Conservation (phyloP, 2,329 filamentous ascomycete species). For the Fulvia fulva region DNA sequence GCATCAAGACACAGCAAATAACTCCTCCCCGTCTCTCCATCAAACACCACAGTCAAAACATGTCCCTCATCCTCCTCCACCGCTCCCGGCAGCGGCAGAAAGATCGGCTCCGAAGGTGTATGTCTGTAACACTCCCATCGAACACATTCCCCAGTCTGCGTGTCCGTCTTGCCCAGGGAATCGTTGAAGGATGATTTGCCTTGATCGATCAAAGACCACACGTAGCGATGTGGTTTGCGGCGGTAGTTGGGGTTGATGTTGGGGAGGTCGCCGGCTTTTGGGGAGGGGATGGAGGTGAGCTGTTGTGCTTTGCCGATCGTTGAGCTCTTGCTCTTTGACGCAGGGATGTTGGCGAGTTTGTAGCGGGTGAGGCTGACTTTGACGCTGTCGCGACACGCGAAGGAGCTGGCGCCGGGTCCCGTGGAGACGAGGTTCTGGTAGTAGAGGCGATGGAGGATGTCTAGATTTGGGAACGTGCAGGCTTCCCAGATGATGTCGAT, state of each 20-base stretch:
- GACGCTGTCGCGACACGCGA: neutral
- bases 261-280: slow-evolving; percentile 55
- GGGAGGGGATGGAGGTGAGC: slow-evolving; percentile 11
- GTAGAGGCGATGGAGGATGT: slow-evolving; percentile 65
- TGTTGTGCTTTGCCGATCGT: slow-evolving; percentile 41
- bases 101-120: slow-evolving; percentile 67
- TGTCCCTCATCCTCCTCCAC: slow-evolving; percentile 60
- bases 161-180: slow-evolving; percentile 62
- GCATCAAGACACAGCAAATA: slow-evolving; percentile 66
- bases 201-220: slow-evolving; percentile 56
- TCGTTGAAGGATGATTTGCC: slow-evolving; percentile 61
- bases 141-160: slow-evolving; percentile 47
- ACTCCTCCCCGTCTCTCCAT: slow-evolving; percentile 56
- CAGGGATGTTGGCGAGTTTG: slow-evolving; percentile 2
- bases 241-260: slow-evolving; percentile 59
- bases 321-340: neutral
- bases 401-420: slow-evolving; percentile 35
- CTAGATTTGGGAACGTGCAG: slow-evolving; percentile 58
- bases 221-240: slow-evolving; percentile 55
- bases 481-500: slow-evolving; percentile 63
- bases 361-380: slow-evolving; percentile 6
- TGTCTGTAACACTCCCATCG: slow-evolving; percentile 60
- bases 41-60: slow-evolving; percentile 60
- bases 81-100: slow-evolving; percentile 52
- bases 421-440: slow-evolving; percentile 64